These are phyloP conservation scores for Clonostachys solani DNA, from an alignment of 2,329 filamentous ascomycete genomes.

Conservation along the genomic window DNA sequence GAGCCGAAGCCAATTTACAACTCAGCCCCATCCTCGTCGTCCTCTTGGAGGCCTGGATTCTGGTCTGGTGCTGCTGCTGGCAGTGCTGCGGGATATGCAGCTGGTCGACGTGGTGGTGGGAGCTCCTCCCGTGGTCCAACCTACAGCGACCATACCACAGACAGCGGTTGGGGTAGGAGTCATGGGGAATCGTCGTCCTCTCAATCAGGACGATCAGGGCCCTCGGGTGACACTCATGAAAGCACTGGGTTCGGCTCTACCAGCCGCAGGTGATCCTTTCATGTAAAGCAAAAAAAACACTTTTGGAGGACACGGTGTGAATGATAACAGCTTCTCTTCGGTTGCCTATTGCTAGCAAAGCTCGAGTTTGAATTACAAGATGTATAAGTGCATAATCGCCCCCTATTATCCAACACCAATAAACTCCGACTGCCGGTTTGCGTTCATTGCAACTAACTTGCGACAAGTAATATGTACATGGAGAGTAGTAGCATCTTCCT, in stretches of 20 bases:
- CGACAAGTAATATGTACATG: too few relatives aligned
- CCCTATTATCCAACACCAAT: background rate
- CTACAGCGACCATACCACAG: too few relatives aligned
- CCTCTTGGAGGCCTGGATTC: conserved; percentile 11
- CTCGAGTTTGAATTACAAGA: background rate
- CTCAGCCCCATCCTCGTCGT: background rate
- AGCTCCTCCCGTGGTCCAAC: conserved; percentile 13
- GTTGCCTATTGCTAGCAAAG: background rate
- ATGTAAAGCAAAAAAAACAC: background rate
- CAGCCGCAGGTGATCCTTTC: conserved; percentile 40
- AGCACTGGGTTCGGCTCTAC: conserved; percentile 74
- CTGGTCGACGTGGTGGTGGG: conserved; percentile 35
- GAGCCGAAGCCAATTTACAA: conserved; percentile 27
- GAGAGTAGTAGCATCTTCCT: too few relatives aligned
- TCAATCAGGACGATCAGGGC: conserved; percentile 31
- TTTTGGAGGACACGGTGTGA: background rate
- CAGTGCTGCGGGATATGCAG: conserved; percentile 64
- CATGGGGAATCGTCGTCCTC: conserved; percentile 22
- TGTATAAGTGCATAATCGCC: background rate
- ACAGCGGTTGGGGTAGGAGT: conserved; percentile 18
- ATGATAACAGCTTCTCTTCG: background rate
- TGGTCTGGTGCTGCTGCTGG: conserved; percentile 64
- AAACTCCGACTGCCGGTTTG: background rate
- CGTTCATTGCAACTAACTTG: too few relatives aligned
- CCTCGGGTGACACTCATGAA: conserved; percentile 47